These are phyloP conservation scores for Chalciporus sp. DNA, from an alignment of 1,284 basidiomycete genomes.

Conservation along the genomic window DNA sequence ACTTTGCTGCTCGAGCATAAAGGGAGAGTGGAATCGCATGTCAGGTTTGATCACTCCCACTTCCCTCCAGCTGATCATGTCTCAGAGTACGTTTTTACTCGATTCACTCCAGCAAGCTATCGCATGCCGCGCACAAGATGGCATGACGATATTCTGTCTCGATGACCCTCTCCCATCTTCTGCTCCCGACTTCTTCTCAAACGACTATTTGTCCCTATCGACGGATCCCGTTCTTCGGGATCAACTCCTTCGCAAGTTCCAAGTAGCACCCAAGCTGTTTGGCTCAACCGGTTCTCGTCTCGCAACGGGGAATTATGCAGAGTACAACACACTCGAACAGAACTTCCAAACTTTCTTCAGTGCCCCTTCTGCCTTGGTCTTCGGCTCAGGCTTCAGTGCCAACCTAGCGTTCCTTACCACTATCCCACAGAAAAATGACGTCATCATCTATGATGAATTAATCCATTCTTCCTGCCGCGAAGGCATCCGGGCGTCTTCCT, in stretches of 20 bases:
- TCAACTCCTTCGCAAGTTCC: constrained; percentile 37
- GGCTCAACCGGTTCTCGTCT: constrained; percentile 64
- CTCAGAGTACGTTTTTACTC: constrained; percentile 9
- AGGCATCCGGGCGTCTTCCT: constrained; percentile 48
- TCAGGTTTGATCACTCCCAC: neutral
- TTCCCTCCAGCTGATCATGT: constrained; percentile 8
- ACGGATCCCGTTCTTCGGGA: constrained; percentile 37
- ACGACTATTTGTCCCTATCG: constrained; percentile 64
- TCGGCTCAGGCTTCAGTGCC: constrained; percentile 65
- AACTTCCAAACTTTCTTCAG: constrained; percentile 15
- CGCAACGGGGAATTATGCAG: constrained; percentile 47
- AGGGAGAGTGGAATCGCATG: neutral
- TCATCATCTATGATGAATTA: constrained; percentile 59
- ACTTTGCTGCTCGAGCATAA: constrained; percentile 14
- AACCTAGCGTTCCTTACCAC: constrained; percentile 58
- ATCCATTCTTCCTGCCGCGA: constrained; percentile 64
- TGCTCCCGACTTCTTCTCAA: constrained; percentile 53
- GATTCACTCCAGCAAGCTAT: constrained; percentile 21
- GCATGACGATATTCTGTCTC: constrained; percentile 11
- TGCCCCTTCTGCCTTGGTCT: constrained; percentile 49
- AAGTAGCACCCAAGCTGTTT: constrained; percentile 35
- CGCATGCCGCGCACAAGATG: constrained; percentile 2
- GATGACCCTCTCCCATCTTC: constrained; percentile 39
- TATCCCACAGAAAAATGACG: constrained; percentile 52
- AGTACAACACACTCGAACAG: constrained; percentile 16